Evolutionary conservation across 140 eudicot genomes (phyloP), one percentile per base, ranked within the genome.

Genomic region (Erigeron philadelphicus): DNA sequence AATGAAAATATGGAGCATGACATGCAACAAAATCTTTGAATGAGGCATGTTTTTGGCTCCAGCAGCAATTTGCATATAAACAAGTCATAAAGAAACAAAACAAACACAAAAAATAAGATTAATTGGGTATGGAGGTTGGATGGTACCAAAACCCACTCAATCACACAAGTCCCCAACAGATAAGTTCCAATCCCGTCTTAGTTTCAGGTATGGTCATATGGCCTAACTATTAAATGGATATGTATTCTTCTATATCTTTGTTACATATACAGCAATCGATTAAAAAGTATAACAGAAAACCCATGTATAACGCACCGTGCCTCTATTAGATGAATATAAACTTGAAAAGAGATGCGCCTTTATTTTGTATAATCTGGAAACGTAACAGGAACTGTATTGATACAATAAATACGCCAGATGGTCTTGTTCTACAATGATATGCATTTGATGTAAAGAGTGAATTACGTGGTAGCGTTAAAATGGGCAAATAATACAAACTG

Each of bases 91-190:
- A 73, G 23, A 73, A 71, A 71, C 67, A 71, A 50, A 72, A 61
- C 38, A 35, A 7, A 71, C 44, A 61, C 47, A 46, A 12, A 72
- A 47, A 62, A 8, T 54, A 23, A 23, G 8, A 42, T 42, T 52
- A 21, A 21, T 21, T 16, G 64, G 47, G 77, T 64, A 73, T 64
- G 77, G 75, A 15, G 64, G 7, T 18, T 57, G 75, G 64, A 73
- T 63, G 61, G 44, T 50, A 62, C 15, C 71, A 50, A 73, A 55
- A 63, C 49, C 63, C 42, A 72, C 63, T 49, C 38, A 46, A 13
- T 41, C 71, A 52, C 71, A 63, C 71, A 73, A 63, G 71, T 64
- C 44, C 78, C 78, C 64, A 73, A 53, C 11, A 54, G 78, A 64
- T 73, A 73, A 54, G 72, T 73, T 64, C 55, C 23, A 64, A 54